Evolutionary conservation across 2,329 filamentous ascomycete species (phyloP).

Genomic region (Thielaviopsis populi): DNA sequence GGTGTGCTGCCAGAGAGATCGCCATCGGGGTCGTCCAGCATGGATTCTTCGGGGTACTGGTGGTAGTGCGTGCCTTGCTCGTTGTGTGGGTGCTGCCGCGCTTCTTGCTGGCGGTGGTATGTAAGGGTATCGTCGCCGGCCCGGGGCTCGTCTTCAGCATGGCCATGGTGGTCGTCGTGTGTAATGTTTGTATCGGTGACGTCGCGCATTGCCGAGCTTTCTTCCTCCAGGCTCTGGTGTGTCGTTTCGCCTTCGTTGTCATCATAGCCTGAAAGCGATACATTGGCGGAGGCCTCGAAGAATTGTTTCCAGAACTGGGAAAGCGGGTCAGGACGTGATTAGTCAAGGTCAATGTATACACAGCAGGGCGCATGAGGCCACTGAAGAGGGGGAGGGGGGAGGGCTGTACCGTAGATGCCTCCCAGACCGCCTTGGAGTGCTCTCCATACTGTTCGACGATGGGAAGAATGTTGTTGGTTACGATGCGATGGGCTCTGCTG

Average conservation of each 20-base stretch:
- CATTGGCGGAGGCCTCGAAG: constrained; percentile 95
- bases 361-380: neutral
- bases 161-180: constrained; percentile 24
- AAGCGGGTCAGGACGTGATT: neutral
- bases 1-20: constrained; percentile 54
- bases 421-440: constrained; percentile 88
- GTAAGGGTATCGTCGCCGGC: constrained; percentile 28
- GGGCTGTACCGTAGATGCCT: constrained; percentile 65
- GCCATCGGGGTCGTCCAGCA: constrained; percentile 43
- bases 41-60: constrained; percentile 40
- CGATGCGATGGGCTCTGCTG: constrained; percentile 88
- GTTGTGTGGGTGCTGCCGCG: constrained; percentile 12
- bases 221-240: constrained; percentile 30
- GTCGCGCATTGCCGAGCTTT: constrained; percentile 41
- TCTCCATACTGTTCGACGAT: constrained; percentile 91
- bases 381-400: neutral
- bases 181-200: constrained; percentile 28
- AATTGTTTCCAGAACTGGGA: constrained; percentile 97
- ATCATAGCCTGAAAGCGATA: constrained; percentile 89
- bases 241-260: constrained; percentile 50
- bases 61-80: constrained; percentile 1
- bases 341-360: neutral
- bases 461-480: constrained; percentile 83
- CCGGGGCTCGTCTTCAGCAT: constrained; percentile 27
- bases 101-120: constrained; percentile 20